phyloP scores from a whole-genome alignment of 1,284 basidiomycete species.

The Ustilago loliicola region DNA sequence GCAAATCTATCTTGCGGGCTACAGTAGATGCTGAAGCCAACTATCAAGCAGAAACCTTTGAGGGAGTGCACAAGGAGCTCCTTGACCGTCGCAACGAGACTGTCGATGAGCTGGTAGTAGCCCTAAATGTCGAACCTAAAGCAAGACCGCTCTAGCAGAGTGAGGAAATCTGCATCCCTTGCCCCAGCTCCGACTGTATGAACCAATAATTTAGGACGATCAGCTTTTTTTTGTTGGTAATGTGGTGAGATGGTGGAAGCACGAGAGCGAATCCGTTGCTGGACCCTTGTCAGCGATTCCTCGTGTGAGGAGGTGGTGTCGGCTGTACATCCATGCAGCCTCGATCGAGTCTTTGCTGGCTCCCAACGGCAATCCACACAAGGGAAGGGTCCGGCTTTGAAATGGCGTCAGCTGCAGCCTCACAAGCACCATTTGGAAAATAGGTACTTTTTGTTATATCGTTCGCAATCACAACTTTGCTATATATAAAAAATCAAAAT shows the following conservation, averaged over 20 bases:
- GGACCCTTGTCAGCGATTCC: too few relatives aligned
- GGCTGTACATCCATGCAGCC: constrained; percentile 26
- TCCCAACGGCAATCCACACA: background rate
- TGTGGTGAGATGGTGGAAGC: background rate
- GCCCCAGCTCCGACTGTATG: too few relatives aligned
- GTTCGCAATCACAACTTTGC: background rate
- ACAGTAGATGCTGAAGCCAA: too few relatives aligned
- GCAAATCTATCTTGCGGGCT: background rate
- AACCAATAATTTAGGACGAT: too few relatives aligned
- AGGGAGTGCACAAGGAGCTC: too few relatives aligned
- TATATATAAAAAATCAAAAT: background rate
- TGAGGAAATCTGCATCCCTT: too few relatives aligned
- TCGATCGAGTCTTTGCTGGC: too few relatives aligned
- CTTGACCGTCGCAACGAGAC: background rate
- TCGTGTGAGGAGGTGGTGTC: background rate
- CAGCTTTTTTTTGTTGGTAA: too few relatives aligned
- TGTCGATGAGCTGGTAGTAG: background rate
- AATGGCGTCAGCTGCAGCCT: constrained; percentile 14
- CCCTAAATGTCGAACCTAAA: too few relatives aligned
- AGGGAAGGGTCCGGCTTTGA: background rate
- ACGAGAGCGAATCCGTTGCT: background rate
- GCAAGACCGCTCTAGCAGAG: too few relatives aligned
- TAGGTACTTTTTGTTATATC: too few relatives aligned
- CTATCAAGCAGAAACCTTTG: too few relatives aligned
- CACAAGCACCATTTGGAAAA: background rate